These are phyloP conservation scores for Aspergillus japonicus DNA, from an alignment of 2,329 filamentous ascomycete species.

Conservation along the genomic window DNA sequence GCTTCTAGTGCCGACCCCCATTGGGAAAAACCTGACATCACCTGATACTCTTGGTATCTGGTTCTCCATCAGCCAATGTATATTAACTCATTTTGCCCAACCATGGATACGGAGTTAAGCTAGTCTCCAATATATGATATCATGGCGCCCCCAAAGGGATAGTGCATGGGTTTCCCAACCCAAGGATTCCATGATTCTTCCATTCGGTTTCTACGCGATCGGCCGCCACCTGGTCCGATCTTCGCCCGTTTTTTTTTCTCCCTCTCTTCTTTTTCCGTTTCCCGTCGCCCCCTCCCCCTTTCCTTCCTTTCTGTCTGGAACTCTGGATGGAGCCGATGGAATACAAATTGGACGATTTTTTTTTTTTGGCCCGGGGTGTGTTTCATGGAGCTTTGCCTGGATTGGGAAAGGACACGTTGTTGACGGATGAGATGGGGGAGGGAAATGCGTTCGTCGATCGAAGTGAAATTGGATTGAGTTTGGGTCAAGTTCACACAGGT, in stretches of 20 bases:
- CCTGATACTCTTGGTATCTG: not conserved
- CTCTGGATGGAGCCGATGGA: not conserved
- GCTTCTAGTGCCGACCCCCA: conserved; percentile 26
- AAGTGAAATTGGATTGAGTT: not conserved
- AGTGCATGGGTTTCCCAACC: not conserved
- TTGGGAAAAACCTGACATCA: not conserved
- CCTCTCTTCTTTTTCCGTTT: not conserved
- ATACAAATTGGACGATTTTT: not conserved
- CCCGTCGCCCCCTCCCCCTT: not conserved
- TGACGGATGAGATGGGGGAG: conserved; percentile 3
- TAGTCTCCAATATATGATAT: conserved; percentile 8
- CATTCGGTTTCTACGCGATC: not conserved
- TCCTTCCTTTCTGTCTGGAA: not conserved
- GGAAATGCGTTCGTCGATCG: conserved; percentile 1
- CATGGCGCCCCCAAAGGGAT: conserved; percentile 4
- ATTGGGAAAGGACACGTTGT: conserved; percentile 6
- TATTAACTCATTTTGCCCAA: conserved; percentile 19
- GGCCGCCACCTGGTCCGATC: not conserved
- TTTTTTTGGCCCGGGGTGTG: not conserved
- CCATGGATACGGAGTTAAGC: conserved; percentile 15
- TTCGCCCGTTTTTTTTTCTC: not conserved
- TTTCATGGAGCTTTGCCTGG: not conserved
- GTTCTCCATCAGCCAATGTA: conserved; percentile 1
- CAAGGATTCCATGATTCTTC: not conserved
- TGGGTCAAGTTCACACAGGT: not conserved